Percentiles rank a stretch among this genome's conserved stretches.
Evolutionary conservation across 83 land plant genomes (phyloP).

Genomic region (Thuja plicata): DNA sequence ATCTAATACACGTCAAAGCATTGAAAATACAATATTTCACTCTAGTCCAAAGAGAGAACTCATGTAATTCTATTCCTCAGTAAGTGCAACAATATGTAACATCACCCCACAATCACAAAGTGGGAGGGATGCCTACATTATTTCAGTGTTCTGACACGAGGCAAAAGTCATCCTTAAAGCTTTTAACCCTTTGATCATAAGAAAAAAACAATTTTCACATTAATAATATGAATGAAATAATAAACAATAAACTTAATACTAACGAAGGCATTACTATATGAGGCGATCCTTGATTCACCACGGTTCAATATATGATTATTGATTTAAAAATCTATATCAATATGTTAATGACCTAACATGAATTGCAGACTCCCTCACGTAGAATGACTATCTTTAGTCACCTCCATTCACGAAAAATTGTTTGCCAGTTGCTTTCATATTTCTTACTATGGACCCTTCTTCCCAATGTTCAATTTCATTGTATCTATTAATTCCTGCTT

Average conservation of each 20-base stretch:
- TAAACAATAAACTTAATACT: background rate
- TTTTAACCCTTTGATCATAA: background rate
- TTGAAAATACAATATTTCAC: background rate
- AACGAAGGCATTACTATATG: background rate
- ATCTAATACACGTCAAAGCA: background rate
- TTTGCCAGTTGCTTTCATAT: background rate
- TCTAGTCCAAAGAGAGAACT: background rate
- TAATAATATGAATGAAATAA: background rate
- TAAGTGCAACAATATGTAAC: background rate
- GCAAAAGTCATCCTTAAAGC: background rate
- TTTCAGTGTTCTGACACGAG: background rate
- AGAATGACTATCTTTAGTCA: background rate
- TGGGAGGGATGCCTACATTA: background rate
- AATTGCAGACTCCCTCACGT: background rate
- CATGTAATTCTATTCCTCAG: background rate
- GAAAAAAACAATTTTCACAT: background rate
- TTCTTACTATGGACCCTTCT: background rate
- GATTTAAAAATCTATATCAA: background rate
- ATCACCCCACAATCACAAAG: background rate
- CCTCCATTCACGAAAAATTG: background rate
- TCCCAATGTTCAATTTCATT: background rate
- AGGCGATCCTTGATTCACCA: background rate
- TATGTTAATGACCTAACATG: background rate
- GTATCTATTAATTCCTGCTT: background rate
- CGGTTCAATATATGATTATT: background rate